Base-by-base conservation (phyloP, 805 yeast genomes). In the Hanseniaspora clermontiae region DNA sequence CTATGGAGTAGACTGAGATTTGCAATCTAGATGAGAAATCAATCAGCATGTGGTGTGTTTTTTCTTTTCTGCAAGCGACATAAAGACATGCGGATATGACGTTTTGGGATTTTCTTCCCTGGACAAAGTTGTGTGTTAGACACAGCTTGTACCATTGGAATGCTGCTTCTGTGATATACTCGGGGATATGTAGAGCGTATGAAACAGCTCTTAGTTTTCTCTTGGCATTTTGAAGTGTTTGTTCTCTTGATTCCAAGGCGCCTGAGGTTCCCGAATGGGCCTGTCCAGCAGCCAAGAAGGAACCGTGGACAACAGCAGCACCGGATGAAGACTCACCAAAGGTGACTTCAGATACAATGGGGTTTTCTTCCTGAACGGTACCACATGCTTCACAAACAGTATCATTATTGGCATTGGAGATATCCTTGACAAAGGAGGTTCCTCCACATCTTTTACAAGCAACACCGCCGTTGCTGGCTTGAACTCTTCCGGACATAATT, bases 31-130 rank as follows among this genome's bases (percentile, higher is more conserved):
- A 86, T 15, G 95, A 85, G 66, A 93, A 93, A 71, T 93, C 98
- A 63, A 93, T 90, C 62, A 93, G 76, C 96, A 93, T 89, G 66
- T 91, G 97, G 62, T 85, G 93, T 0, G 97, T 90, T 67, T 80
- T 79, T 64, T 84, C 91, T 66, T 83, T 84, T 65, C 98, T 82
- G 69, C 99, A 93, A 0, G 97, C 96, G 49, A 93, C 81, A 66
- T 93, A 93, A 37, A 93, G 75, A 71, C 99, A 93, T 0, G 97
- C 89, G 0, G 96, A 95, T 56, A 90, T 82, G 3, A 93, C 97
- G 66, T 91, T 90, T 66, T 90, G 97, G 2, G 97, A 88, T 60
- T 93, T 73, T 63, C 99, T 77, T n/a, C 99, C 99, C 68, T 91
- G 96, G 27, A 93, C 97, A 67, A 93, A 93, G 66, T 89, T 90